Base-by-base conservation (phyloP, 306 rosid species). In the Albizia julibrissin region DNA sequence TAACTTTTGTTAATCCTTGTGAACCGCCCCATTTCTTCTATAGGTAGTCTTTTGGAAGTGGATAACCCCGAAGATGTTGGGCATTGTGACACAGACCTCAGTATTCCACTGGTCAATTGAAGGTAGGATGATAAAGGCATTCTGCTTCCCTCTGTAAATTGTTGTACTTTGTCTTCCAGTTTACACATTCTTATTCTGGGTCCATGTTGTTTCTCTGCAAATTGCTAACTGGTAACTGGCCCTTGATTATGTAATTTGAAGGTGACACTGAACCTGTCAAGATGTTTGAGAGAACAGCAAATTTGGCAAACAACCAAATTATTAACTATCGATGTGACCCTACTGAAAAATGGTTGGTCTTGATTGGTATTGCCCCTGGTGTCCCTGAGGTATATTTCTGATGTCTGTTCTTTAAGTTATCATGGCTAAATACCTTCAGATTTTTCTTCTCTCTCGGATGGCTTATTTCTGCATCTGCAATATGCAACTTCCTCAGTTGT, bases 281-380 rank as follows among this genome's bases (percentile, higher is more conserved):
- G 90, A 84, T 96, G 91, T 96, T 96, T 85, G 99, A 96, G 64
- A 85, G 99, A 89, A 92, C 98, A 15, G 98, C 97, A 15, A 96
- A 96, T 90, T 85, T 96, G 88, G 89, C 83, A 9, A 92, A 88
- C 90, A 96, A 96, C 86, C 99, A 96, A 89, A 96, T 96, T 50
- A 96, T 96, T 72, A 96, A 96, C 87, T 96, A 96, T 83, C 92
- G 99, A 46, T 96, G 97, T 72, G 99, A 96, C 83, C 95, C 98
- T 77, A 79, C 97, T 2, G 99, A 96, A 83, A 96, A 96, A 87
- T 96, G 99, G 99, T 81, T 96, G 97, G 99, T 96, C 81, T 89
- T 96, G 97, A 91, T 96, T 87, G 99, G 99, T 81, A 96, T 96
- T 84, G 97, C 99, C 65, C 99, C 99, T 81, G 99, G 99, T 87